phyloP scores from a whole-genome alignment of 2,329 filamentous ascomycete genomes.

The Bimuria novae-zelandiae region DNA sequence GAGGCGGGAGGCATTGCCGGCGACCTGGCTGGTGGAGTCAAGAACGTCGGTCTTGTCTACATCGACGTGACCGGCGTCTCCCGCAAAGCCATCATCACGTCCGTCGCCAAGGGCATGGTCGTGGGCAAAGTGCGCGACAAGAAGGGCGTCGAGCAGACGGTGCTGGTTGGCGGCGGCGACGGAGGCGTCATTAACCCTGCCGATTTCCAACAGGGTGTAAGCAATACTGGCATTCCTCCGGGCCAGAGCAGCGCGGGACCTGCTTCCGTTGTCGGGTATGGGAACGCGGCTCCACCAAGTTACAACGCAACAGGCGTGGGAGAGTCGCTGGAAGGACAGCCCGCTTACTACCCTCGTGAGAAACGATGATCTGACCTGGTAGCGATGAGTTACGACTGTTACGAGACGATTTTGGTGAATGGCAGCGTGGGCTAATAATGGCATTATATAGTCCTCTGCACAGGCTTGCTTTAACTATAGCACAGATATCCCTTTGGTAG shows the following conservation, averaged over 20 bases:
- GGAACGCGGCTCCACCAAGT: conserved; percentile 40
- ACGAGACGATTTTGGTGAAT: not conserved
- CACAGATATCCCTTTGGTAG: no score
- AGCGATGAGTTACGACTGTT: conserved; percentile 7
- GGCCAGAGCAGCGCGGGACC: conserved; percentile 32
- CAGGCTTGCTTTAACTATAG: no score
- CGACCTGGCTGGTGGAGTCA: conserved; percentile 81
- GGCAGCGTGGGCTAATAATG: no score
- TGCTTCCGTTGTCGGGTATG: conserved; percentile 41
- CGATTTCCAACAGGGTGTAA: conserved; percentile 38
- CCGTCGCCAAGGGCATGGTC: conserved; percentile 93
- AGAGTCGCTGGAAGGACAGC: conserved; percentile 42
- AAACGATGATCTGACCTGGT: conserved; percentile 28
- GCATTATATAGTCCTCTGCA: no score
- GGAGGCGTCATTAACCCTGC: conserved; percentile 51
- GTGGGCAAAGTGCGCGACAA: conserved; percentile 78
- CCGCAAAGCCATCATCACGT: conserved; percentile 86
- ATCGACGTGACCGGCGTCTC: conserved; percentile 96
- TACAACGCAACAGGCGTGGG: conserved; percentile 40
- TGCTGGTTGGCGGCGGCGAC: conserved; percentile 73
- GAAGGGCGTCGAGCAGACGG: conserved; percentile 65
- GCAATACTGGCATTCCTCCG: conserved; percentile 36
- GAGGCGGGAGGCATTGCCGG: conserved; percentile 81
- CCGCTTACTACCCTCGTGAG: conserved; percentile 41
- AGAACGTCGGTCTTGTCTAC: conserved; percentile 96